Base-by-base conservation (phyloP, 768 basidiomycete genomes). In the Serpula lacrymans region DNA sequence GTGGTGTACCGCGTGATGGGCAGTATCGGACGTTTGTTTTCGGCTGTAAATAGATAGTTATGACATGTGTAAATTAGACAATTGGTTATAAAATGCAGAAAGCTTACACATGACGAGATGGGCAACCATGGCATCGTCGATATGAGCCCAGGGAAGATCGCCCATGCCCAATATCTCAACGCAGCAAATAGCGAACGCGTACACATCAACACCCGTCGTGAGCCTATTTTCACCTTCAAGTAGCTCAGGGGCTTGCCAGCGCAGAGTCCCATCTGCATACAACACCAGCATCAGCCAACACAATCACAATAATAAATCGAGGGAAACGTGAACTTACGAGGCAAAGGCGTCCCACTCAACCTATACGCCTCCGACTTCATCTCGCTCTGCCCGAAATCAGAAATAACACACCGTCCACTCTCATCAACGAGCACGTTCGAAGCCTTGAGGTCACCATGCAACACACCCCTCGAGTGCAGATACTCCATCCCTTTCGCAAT, bases 381-480 rank as follows among this genome's bases (percentile, higher is more conserved):
- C 59, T 86, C 82, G 49, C 78, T 83, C 58, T 90, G 84, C 0
- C 86, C 88, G 57, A 93, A 92, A 54, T 91, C 88, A 21, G 85
- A 78, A 29, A 92, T 78, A 28, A 90, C 71, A 43, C 87, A 90
- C 33, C 66, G 74, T 2, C 74, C 69, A 1, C 70, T 59, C 45
- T 87, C 79, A 48, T 84, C 77, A 11, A 93, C 78, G 2, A 92
- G 74, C 12, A 91, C 75, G 54, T 93, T 92, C 2, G 82, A 71
- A 3, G 77, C 84, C 84, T 89, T 91, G 36, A 92, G 68, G 60
- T 90, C 85, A 1, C 88, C 88, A 54, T 93, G 89, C 46, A 88
- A 54, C 3, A 90, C 75, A 3, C 74, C 80, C 43, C 74, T 62
- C 5, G 58, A 53, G 58, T 93, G 89, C 46, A 93, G 59, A 57